Percentiles rank a stretch among this genome's conserved stretches.
These are phyloP conservation scores for Xylaria sp. DNA, from an alignment of 2,329 filamentous ascomycete species.

Conservation along the genomic window DNA sequence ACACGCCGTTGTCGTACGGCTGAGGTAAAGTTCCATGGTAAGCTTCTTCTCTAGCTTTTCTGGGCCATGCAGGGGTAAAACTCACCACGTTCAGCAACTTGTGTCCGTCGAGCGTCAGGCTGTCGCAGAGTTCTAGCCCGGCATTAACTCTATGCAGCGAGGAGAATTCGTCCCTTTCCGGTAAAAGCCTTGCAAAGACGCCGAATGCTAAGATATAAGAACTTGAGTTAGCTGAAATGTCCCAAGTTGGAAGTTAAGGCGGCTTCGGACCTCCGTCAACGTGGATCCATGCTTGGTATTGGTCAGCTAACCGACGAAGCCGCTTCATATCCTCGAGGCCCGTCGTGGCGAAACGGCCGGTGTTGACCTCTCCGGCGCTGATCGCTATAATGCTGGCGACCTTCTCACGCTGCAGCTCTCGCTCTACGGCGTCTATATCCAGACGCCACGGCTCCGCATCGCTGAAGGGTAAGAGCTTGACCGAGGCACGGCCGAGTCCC, in stretches of 20 bases:
- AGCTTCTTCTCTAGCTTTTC: slow-evolving; percentile 4
- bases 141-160: slow-evolving; percentile 61
- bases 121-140: slow-evolving; percentile 85
- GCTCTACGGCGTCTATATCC: slow-evolving; percentile 73
- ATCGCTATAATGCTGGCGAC: slow-evolving; percentile 80
- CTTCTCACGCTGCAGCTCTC: slow-evolving; percentile 62
- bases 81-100: slow-evolving; percentile 89
- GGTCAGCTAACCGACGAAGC: slow-evolving; percentile 76
- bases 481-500: slow-evolving; percentile 76
- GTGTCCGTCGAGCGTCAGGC: slow-evolving; percentile 86
- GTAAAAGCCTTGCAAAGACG: slow-evolving; percentile 77
- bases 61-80: slow-evolving; percentile 33
- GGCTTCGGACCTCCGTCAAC: slow-evolving; percentile 75
- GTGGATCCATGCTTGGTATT: slow-evolving; percentile 85
- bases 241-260: slow-evolving; percentile 1
- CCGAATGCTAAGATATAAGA: slow-evolving; percentile 74
- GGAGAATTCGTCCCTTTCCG: slow-evolving; percentile 65
- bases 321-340: slow-evolving; percentile 67
- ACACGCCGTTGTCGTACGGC: slow-evolving; percentile 93
- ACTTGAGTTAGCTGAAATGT: slow-evolving; percentile 11
- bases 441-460: slow-evolving; percentile 73
- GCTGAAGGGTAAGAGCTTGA: slow-evolving; percentile 68
- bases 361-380: slow-evolving; percentile 92
- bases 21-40: slow-evolving; percentile 46
- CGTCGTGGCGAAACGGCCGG: slow-evolving; percentile 78